Base-by-base conservation (phyloP, 2,329 filamentous ascomycete species). In the Calonectria montana region DNA sequence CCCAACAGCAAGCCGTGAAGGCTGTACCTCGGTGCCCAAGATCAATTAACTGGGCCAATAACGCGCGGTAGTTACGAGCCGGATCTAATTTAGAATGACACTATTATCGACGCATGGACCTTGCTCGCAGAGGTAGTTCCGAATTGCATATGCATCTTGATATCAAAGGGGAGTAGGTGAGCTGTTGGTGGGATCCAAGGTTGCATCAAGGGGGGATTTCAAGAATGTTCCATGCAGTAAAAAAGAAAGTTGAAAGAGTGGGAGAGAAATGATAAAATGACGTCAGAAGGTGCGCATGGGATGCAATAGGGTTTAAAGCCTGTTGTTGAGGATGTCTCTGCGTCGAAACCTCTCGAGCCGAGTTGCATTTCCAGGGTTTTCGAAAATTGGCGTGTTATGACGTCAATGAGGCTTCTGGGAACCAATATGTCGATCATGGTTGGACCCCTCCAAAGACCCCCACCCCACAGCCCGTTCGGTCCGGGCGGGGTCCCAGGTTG, bases 331-430 rank as follows among this genome's bases (percentile, higher is more conserved):
- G 57, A 18, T 62, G 57, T 45, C 23, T 15, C 3, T 25, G 31
- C 37, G 39, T 63, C 55, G 27, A 37, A 45, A 41, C 41, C 65
- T 53, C 57, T 55, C 31, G 25, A 65, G 37, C 41, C 37, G 27
- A 12, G 39, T 55, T 29, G 43, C 16, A 53, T 39, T 59, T 64
- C 45, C 31, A 55, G 13, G 37, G 37, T 29, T 23, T 41, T 37
- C 57, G 57, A 21, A 21, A 29, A 53, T 15, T 39, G 41, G 35
- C 25, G 61, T 43, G 25, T 4, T 29, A 73, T 78, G 75, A 79
- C 77, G 77, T 79, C 74, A 79, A 73, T 78, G 77, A 79, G 45
- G 77, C 75, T 68, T 70, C 59, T 39, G 18, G 50, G 48, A 67
- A 67, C 65, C 65, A 8, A 39, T 29, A 21, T 59, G 61, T 67